A percentile compares a stretch with the other conserved stretches of the same genome.
These are phyloP conservation scores for Boletus sp. DNA, from an alignment of 1,284 basidiomycete genomes.

Conservation along the genomic window DNA sequence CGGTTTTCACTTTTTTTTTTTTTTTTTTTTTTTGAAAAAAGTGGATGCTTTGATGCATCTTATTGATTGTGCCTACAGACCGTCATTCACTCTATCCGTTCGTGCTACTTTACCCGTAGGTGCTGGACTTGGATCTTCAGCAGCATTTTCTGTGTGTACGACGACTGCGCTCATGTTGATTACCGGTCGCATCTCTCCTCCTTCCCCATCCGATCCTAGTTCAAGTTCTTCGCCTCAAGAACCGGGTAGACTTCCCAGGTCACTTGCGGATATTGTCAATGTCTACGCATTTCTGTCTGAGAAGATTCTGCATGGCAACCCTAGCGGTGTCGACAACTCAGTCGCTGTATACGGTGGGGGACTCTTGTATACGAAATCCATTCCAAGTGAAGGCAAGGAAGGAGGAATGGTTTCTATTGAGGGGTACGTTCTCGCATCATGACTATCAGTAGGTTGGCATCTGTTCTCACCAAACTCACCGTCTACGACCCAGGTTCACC, in stretches of 20 bases:
- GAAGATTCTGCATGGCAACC: conserved; percentile 96
- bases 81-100: conserved; percentile 74
- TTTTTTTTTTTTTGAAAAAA: background rate
- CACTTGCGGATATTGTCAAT: conserved; percentile 77
- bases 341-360: conserved; percentile 93
- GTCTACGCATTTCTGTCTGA: conserved; percentile 93
- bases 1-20: too few species aligned
- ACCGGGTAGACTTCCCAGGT: conserved; percentile 35
- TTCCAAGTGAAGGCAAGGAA: conserved; percentile 61
- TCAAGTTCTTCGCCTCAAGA: conserved; percentile 15
- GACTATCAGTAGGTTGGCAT: conserved; percentile 11
- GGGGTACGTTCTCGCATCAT: conserved; percentile 53
- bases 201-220: conserved; percentile 31
- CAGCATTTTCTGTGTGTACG: conserved; percentile 88
- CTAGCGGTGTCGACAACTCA: conserved; percentile 96
- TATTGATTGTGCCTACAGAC: conserved; percentile 38
- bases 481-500: conserved; percentile 47
- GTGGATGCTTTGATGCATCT: background rate
- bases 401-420: conserved; percentile 82
- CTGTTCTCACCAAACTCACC: conserved; percentile 20
- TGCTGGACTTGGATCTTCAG: conserved; percentile 97
- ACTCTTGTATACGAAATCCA: conserved; percentile 80
- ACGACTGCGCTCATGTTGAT: conserved; percentile 80
- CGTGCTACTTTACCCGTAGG: conserved; percentile 96
- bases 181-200: conserved; percentile 55